Evolutionary conservation across 805 yeast genomes (phyloP).

Genomic region (Kazachstania taianensis): DNA sequence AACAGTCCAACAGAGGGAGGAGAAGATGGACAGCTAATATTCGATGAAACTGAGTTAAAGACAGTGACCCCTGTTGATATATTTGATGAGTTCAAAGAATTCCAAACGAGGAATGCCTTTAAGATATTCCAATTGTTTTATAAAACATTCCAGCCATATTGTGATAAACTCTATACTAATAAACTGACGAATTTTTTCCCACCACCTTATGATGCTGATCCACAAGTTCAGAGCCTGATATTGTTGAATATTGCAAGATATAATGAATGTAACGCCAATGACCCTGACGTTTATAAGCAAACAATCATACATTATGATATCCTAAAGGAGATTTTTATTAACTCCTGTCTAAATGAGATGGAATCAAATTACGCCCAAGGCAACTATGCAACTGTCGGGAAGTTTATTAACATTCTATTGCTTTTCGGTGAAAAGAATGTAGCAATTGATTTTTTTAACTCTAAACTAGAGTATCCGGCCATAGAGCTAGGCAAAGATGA

Average conservation of each 20-base stretch:
- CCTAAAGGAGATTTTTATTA: conserved; percentile 52
- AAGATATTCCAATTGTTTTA: conserved; percentile 11
- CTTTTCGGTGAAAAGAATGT: conserved; percentile 31
- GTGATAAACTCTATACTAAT: conserved; percentile 17
- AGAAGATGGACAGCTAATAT: conserved; percentile 2
- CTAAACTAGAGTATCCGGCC: conserved; percentile 25
- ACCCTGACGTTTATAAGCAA: conserved; percentile 11
- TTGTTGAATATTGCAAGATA: conserved; percentile 14
- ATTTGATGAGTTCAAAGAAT: conserved; percentile 14
- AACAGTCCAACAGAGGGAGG: conserved; percentile 2
- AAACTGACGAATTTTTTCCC: conserved; percentile 21
- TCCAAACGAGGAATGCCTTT: conserved; percentile 9
- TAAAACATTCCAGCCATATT: conserved; percentile 14
- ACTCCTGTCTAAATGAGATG: conserved; percentile 58
- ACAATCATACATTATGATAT: conserved; percentile 16
- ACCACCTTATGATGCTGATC: conserved; percentile 17
- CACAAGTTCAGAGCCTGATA: conserved; percentile 20
- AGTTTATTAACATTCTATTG: conserved; percentile 28
- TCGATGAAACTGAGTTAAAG: conserved; percentile 2
- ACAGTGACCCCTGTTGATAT: conserved; percentile 9
- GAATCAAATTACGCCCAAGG: conserved; percentile 44
- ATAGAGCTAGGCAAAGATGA: neutral
- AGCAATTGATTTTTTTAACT: conserved; percentile 33
- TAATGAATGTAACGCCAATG: conserved; percentile 16
- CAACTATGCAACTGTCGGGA: conserved; percentile 33